Conservation (phyloP, 495 filamentous ascomycete genomes). For the Chaetomium cochliodes region DNA sequence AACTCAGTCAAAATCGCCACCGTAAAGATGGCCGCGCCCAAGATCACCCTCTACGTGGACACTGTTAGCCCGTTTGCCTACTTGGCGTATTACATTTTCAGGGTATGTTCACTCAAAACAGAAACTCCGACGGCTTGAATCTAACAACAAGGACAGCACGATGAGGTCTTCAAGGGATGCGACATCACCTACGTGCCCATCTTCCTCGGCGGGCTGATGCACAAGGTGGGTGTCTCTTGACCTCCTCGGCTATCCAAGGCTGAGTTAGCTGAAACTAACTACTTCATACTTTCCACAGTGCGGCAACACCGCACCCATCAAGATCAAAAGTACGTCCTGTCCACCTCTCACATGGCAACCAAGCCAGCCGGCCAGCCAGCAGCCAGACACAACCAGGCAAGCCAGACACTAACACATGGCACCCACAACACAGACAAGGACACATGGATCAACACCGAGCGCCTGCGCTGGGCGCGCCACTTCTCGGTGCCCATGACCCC, state of each 20-base stretch:
- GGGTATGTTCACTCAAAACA: slow-evolving; percentile 43
- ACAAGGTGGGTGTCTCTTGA: slow-evolving; percentile 38
- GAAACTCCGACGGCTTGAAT: background rate
- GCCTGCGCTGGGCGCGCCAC: slow-evolving; percentile 57
- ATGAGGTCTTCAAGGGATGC: slow-evolving; percentile 57
- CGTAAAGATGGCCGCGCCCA: slow-evolving; percentile 48
- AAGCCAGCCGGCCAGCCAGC: no score
- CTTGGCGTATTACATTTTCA: slow-evolving; percentile 62
- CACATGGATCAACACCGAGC: slow-evolving; percentile 60
- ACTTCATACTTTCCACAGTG: slow-evolving; percentile 33
- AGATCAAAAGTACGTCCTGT: slow-evolving; percentile 60
- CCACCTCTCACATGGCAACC: background rate
- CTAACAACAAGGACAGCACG: slow-evolving; percentile 47
- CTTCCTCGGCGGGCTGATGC: slow-evolving; percentile 68
- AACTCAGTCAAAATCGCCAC: background rate
- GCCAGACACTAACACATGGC: background rate
- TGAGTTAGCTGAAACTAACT: background rate
- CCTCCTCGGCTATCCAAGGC: background rate
- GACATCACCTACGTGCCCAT: slow-evolving; percentile 66
- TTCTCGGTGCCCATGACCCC: slow-evolving; percentile 61
- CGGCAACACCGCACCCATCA: slow-evolving; percentile 61
- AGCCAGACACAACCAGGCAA: no score
- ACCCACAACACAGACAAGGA: slow-evolving; percentile 59
- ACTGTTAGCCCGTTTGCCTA: slow-evolving; percentile 71
- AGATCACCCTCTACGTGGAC: slow-evolving; percentile 67